A percentile compares a stretch with the other conserved stretches of the same genome.
Evolutionary conservation across 129 eudicot genomes (phyloP).

Genomic region (Flaveria bidentis): DNA sequence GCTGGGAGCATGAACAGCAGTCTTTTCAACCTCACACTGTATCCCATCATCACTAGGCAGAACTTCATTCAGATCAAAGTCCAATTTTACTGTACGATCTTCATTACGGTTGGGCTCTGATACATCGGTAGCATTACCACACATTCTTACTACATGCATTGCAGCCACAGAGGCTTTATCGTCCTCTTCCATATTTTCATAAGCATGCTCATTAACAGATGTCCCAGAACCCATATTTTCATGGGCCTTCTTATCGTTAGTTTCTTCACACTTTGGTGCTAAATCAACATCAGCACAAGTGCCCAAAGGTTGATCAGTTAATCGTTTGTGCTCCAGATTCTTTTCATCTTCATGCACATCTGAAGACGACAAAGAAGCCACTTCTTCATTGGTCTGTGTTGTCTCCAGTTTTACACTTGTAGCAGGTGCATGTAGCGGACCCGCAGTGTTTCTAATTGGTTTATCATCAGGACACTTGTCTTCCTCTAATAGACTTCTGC

Average conservation of each 20-base stretch:
- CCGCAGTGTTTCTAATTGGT: constrained; percentile 16
- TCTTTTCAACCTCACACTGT: constrained; percentile 46
- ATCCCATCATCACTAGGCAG: constrained; percentile 68
- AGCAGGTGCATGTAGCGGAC: constrained; percentile 30
- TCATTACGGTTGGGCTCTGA: constrained; percentile 31
- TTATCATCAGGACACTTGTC: constrained; percentile 30
- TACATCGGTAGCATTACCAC: constrained; percentile 26
- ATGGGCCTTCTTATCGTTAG: neutral
- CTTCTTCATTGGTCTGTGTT: constrained; percentile 35
- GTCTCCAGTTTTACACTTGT: constrained; percentile 36
- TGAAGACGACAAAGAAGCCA: constrained; percentile 46
- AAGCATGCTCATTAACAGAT: neutral
- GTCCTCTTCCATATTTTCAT: constrained; percentile 3
- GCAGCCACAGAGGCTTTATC: constrained; percentile 17
- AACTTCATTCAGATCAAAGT: constrained; percentile 90
- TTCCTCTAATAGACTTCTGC: constrained; percentile 23
- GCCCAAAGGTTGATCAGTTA: constrained; percentile 7
- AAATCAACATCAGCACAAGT: constrained; percentile 25
- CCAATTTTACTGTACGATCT: constrained; percentile 44
- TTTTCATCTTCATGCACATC: constrained; percentile 36
- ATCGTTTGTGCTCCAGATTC: constrained; percentile 25
- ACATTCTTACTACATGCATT: constrained; percentile 28
- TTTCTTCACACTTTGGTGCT: constrained; percentile 31
- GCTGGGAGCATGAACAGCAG: constrained; percentile 32
- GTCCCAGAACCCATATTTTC: neutral